A percentile compares a stretch with the other conserved stretches of the same genome.
Evolutionary conservation across 306 rosid genomes (phyloP).

Genomic region (Malus domestica): ASM211411v1 NC_041794.1:608001-608500

Average conservation of each 20-base stretch:
- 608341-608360: conserved; percentile 69
- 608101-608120: background rate
- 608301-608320: conserved; percentile 65
- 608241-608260: conserved; percentile 84
- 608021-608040: background rate
- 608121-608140: background rate
- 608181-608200: conserved; percentile 79
- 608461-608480: background rate
- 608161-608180: conserved; percentile 31
- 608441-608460: background rate
- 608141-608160: background rate
- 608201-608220: conserved; percentile 88
- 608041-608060: background rate
- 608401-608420: background rate
- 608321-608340: conserved; percentile 72
- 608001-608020: conserved; percentile 59
- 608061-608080: no score
- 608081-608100: background rate
- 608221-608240: conserved; percentile 64
- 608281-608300: conserved; percentile 83
- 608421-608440: background rate
- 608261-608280: conserved; percentile 81
- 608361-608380: conserved; percentile 44
- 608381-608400: background rate
- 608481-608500: no score